phyloP scores from a whole-genome alignment of 805 yeast species.

The Myxozyma monticola region DNA sequence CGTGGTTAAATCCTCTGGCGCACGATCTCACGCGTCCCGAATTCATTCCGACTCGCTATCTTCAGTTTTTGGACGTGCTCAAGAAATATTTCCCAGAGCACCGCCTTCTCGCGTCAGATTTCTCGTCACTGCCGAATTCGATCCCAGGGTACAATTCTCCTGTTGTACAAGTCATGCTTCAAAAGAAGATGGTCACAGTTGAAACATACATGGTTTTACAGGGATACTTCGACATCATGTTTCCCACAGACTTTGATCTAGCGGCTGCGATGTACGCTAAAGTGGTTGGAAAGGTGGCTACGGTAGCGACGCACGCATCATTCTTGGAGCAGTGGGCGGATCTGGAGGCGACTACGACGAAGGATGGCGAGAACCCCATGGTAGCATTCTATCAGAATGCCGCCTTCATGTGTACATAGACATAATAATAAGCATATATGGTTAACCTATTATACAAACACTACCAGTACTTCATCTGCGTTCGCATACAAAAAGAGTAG shows the following conservation, averaged over 20 bases:
- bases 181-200: constrained; percentile 65
- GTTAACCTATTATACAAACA: too few relatives aligned
- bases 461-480: too few relatives aligned
- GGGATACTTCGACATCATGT: constrained; percentile 84
- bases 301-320: constrained; percentile 58
- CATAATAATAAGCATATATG: too few relatives aligned
- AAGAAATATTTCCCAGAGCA: constrained; percentile 72
- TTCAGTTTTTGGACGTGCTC: constrained; percentile 64
- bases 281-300: constrained; percentile 60
- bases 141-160: constrained; percentile 66
- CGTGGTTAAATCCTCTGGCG: constrained; percentile 62
- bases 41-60: constrained; percentile 74
- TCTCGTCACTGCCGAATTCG: constrained; percentile 46
- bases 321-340: constrained; percentile 74
- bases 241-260: constrained; percentile 73
- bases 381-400: constrained; percentile 66
- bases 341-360: constrained; percentile 62
- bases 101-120: constrained; percentile 71
- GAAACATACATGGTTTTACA: constrained; percentile 72
- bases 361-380: constrained; percentile 83
- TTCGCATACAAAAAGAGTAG: too few relatives aligned
- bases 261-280: constrained; percentile 62
- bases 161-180: constrained; percentile 73
- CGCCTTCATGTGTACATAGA: constrained; percentile 29
- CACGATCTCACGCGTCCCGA: constrained; percentile 71